A percentile compares a stretch with the other conserved stretches of the same genome.
Evolutionary conservation across 179 eudicot genomes (phyloP).

Genomic region (Sideroxylon spinosum): DNA sequence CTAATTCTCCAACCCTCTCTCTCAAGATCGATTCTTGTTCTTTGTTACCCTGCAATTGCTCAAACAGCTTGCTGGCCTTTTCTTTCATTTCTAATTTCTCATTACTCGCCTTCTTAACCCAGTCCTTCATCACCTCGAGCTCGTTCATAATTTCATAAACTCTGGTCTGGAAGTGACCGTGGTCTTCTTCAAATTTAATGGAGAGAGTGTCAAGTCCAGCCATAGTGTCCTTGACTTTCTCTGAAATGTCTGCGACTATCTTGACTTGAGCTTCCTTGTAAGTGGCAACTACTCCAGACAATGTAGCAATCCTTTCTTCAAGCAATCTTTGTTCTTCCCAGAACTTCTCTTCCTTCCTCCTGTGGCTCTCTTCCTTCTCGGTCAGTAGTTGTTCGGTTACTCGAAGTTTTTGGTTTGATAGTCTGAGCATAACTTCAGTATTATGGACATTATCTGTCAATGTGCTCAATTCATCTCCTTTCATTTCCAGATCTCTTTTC

Average conservation of each 20-base stretch:
- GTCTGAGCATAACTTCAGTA: slow-evolving; percentile 40
- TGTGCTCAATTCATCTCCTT: slow-evolving; percentile 36
- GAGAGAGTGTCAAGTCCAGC: slow-evolving; percentile 42
- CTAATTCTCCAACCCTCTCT: slow-evolving; percentile 35
- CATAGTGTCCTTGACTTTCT: slow-evolving; percentile 35
- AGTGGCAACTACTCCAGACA: slow-evolving; percentile 30
- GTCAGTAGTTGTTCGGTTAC: slow-evolving; percentile 43
- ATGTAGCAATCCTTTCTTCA: slow-evolving; percentile 32
- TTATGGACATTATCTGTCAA: slow-evolving; percentile 35
- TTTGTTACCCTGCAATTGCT: slow-evolving; percentile 34
- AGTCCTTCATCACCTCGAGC: slow-evolving; percentile 42
- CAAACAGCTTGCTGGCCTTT: slow-evolving; percentile 31
- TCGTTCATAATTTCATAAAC: slow-evolving; percentile 49
- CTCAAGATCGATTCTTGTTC: slow-evolving; percentile 28
- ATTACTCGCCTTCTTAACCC: slow-evolving; percentile 33
- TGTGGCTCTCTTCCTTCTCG: slow-evolving; percentile 36
- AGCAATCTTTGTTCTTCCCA: slow-evolving; percentile 47
- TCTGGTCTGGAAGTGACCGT: slow-evolving; percentile 41
- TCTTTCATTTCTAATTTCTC: slow-evolving; percentile 38
- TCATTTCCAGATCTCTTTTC: slow-evolving; percentile 42
- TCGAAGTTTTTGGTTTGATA: slow-evolving; percentile 41
- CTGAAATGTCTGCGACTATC: slow-evolving; percentile 40
- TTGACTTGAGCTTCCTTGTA: slow-evolving; percentile 44
- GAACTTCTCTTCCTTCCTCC: slow-evolving; percentile 33
- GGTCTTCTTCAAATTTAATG: slow-evolving; percentile 61